Evolutionary conservation across 805 yeast species (phyloP).

Genomic region (Myxozyma nipponensis): DNA sequence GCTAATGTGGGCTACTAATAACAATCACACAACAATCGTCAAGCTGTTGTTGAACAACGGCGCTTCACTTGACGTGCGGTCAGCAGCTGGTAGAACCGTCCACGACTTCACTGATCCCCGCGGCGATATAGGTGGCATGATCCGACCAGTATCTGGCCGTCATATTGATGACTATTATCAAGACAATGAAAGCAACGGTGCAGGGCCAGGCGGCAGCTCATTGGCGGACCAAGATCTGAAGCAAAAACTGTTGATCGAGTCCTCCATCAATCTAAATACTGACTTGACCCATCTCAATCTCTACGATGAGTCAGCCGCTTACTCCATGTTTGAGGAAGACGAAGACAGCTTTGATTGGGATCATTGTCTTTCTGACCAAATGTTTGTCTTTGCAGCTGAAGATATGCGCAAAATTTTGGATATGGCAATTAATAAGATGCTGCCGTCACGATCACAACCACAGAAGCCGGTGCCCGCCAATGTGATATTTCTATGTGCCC

Average conservation of each 20-base stretch:
- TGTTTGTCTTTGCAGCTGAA: constrained; percentile 39
- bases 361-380: constrained; percentile 40
- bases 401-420: constrained; percentile 41
- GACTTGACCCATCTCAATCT: constrained; percentile 31
- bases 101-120: constrained; percentile 55
- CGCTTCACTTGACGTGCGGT: constrained; percentile 54
- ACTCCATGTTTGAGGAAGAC: constrained; percentile 9
- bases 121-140: constrained; percentile 54
- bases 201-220: constrained; percentile 3
- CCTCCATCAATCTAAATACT: constrained; percentile 35
- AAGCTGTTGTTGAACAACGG: constrained; percentile 56
- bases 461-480: constrained; percentile 45
- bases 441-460: constrained; percentile 37
- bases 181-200: constrained; percentile 21
- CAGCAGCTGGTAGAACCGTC: constrained; percentile 49
- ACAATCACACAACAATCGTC: constrained; percentile 53
- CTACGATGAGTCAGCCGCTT: constrained; percentile 11
- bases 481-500: constrained; percentile 40
- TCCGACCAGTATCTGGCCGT: constrained; percentile 30
- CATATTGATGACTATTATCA: constrained; percentile 31
- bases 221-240: constrained; percentile 26
- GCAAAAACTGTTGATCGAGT: constrained; percentile 31
- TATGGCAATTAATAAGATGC: constrained; percentile 36
- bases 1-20: constrained; percentile 80
- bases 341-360: constrained; percentile 41